Evolutionary conservation across 2,329 filamentous ascomycete genomes (phyloP).

Genomic region (Teratosphaeria pseudoeucalypti): DNA sequence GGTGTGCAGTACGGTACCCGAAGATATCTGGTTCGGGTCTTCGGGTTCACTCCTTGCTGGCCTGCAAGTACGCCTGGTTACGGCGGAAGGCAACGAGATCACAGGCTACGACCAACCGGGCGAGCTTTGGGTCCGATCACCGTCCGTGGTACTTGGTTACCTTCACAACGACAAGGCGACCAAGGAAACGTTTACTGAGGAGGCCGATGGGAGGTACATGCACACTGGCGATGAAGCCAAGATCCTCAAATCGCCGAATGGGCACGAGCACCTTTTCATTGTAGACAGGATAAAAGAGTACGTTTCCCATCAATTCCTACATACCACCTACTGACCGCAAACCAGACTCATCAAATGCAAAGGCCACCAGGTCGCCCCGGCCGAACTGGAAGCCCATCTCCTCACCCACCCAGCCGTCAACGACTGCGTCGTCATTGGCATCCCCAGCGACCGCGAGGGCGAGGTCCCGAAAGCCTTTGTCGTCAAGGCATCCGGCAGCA

Average conservation of each 20-base stretch:
- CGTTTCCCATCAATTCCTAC: background rate
- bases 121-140: conserved; percentile 69
- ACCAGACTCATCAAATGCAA: conserved; percentile 31
- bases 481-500: conserved; percentile 43
- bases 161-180: conserved; percentile 78
- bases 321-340: background rate
- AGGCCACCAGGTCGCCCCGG: conserved; percentile 74
- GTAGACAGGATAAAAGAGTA: conserved; percentile 68
- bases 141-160: conserved; percentile 71
- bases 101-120: conserved; percentile 63
- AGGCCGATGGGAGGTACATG: conserved; percentile 53
- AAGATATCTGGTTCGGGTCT: conserved; percentile 61
- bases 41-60: conserved; percentile 61
- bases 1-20: conserved; percentile 47
- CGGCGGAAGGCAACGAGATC: conserved; percentile 58
- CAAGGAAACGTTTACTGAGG: conserved; percentile 55
- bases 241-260: conserved; percentile 51
- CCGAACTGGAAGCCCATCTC: conserved; percentile 61
- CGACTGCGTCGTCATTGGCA: conserved; percentile 68
- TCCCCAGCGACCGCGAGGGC: conserved; percentile 53
- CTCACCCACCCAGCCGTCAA: conserved; percentile 64
- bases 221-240: conserved; percentile 78
- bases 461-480: conserved; percentile 56
- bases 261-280: conserved; percentile 73
- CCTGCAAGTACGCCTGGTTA: conserved; percentile 55